Evolutionary conservation across 2,329 filamentous ascomycete species (phyloP), one percentile per base, ranked within the genome.

Genomic region (Arthroderma sp.): DNA sequence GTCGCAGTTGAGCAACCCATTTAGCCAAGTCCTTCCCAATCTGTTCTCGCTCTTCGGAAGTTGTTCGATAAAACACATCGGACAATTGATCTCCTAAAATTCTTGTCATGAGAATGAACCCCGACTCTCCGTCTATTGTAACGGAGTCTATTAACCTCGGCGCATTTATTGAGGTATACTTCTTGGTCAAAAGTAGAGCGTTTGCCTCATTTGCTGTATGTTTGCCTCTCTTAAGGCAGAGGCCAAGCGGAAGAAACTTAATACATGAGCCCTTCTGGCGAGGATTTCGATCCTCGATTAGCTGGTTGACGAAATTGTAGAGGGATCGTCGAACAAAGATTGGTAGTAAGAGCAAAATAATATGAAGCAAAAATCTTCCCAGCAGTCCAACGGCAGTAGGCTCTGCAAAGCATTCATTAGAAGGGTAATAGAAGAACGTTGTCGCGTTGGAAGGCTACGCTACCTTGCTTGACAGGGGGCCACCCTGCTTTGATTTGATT

Each of bases 111-210:
- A 50, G 32, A 10, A 48, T 38, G 22, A 46, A 48, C n/a, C 48
- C 48, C 6, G 43, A 44, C 1, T 33, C 32, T 29, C 44, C 38
- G 38, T 48, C 43, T 8, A 46, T 42, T 29, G 27, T 42, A 33
- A 50, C 46, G n/a, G 41, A 44, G 22, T 50, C 48, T 27, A 50
- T 50, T 22, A 50, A 40, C 39, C 40, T 42, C 27, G 48, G 48
- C 10, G 43, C 43, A 36, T 43, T 44, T n/a, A 50, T 45, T 6
- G 40, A 39, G 27, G 46, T 48, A 41, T 50, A 29, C 15, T 48
- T 48, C 29, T 50, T 46, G 4, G 41, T 43, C 11, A 50, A 10
- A 4, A 37, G 31, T 7, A 50, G 29, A 11, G 48, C 46, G 29
- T 48, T 50, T 8, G 48, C 48, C 31, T 50, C 48, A 38, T 50